Base-by-base conservation (phyloP, 768 basidiomycete genomes). In the Leccinum boreale region DNA sequence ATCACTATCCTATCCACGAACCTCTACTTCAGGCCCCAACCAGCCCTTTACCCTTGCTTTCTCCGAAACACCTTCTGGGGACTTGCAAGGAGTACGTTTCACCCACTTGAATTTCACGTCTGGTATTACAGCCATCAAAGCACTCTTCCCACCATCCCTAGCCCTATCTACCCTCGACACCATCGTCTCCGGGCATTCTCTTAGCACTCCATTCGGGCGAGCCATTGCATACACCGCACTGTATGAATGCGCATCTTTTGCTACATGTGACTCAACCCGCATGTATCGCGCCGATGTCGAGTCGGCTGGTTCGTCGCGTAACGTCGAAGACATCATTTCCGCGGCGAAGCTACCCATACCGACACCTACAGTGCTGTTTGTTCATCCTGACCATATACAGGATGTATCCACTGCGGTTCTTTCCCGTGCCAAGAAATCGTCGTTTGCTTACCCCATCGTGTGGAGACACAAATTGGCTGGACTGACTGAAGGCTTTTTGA, bases 51-150 rank as follows among this genome's bases (percentile, higher is more conserved):
- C 86, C 3, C 78, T 90, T 5, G 80, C 85, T 1, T 90, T 86
- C 78, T 87, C 80, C 62, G 74, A 79, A 62, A 76, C 78, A 1
- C 64, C 78, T 19, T 73, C 78, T 19, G 82, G 87, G 33, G 75
- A 79, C 39, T 68, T 87, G 8, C 81, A 81, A 56, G 87, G 81
- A 23, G 81, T 81, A 8, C 85, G 85, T 58, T 74, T 94, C 31
- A 91, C 91, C 0, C 91, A 94, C 69, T 81, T 89, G 70, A 94
- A 93, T 62, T 68, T 96, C 57, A 95, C 92, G 3, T 91, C 94
- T 4, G 94, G 92, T 33, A 87, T 94, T n/a, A 85, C 92, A 0
- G 89, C 89, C 3, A 76, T 85, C 23, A 85, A 89, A 35, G 82
- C 85, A 5, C 69, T 94, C 21, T 83, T 96, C 63, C 93, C 94